A percentile compares a stretch with the other conserved stretches of the same genome.
Evolutionary conservation across 176 grass and related monocot species (phyloP).

Genomic region (Carex pumila): DNA sequence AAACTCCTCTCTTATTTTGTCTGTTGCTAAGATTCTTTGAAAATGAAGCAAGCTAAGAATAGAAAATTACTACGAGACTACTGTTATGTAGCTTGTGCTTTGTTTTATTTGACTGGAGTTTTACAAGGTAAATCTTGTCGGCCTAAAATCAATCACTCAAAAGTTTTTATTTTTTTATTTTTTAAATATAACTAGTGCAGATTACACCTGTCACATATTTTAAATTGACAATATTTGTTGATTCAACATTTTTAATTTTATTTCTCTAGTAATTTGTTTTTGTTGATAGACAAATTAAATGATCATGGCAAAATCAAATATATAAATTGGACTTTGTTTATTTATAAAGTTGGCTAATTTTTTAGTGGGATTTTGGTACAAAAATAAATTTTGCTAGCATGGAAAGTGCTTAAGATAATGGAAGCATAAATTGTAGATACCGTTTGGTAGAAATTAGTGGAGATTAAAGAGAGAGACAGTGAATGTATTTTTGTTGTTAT

Average conservation of each 20-base stretch:
- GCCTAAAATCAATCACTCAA: neutral
- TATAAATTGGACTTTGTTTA: neutral
- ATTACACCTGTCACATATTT: neutral
- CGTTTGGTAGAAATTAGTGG: neutral
- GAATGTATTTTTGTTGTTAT: neutral
- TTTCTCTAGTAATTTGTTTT: neutral
- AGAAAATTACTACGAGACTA: neutral
- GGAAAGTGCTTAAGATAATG: neutral
- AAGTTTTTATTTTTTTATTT: neutral
- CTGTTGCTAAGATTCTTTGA: neutral
- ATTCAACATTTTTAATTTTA: neutral
- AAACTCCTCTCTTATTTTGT: neutral
- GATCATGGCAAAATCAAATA: too few species aligned
- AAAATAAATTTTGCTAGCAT: neutral
- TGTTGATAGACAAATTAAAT: too few species aligned
- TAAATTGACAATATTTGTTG: neutral
- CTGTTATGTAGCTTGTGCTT: neutral
- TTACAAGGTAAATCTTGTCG: neutral
- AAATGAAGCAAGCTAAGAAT: neutral
- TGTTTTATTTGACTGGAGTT: neutral
- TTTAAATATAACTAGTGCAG: neutral
- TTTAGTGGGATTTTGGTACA: neutral
- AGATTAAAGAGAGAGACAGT: neutral
- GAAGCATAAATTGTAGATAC: neutral
- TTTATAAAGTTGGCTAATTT: neutral